These are phyloP conservation scores for Dendrocalamus sinicus DNA, from an alignment of 176 grass and related monocot genomes.

Conservation along the genomic window DNA sequence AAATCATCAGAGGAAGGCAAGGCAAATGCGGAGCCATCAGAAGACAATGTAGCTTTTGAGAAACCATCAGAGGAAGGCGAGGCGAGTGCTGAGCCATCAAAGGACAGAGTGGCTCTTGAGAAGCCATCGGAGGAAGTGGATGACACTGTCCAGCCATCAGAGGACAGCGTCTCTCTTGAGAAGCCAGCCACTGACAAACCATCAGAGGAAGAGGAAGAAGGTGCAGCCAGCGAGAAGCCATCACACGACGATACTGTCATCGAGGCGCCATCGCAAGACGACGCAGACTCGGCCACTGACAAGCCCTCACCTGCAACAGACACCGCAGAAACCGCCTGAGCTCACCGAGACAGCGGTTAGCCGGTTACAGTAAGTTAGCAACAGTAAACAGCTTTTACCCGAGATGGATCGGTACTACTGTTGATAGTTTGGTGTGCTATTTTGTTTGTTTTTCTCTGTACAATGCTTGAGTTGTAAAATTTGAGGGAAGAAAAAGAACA, in stretches of 20 bases:
- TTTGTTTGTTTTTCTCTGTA: constrained; percentile 29
- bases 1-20: constrained; percentile 35
- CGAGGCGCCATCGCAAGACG: constrained; percentile 1
- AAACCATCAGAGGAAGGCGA: constrained; percentile 26
- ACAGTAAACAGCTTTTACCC: constrained; percentile 48
- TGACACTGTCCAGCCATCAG: constrained; percentile 32
- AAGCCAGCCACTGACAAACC: constrained; percentile 13
- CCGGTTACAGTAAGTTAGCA: constrained; percentile 18
- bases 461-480: constrained; percentile 65
- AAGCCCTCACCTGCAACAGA: constrained; percentile 28
- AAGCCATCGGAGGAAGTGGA: constrained; percentile 40
- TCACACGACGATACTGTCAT: neutral
- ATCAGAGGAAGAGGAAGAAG: constrained; percentile 42
- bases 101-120: neutral
- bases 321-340: constrained; percentile 23
- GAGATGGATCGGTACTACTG: constrained; percentile 27
- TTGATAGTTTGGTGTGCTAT: constrained; percentile 43
- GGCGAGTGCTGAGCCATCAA: neutral
- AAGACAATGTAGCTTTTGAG: constrained; percentile 15
- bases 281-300: neutral
- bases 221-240: neutral
- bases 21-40: constrained; percentile 30
- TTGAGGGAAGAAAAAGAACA: constrained; percentile 38
- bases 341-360: neutral
- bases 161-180: constrained; percentile 22